Percentiles rank a stretch among this genome's conserved stretches.
These are phyloP conservation scores for Puccinellia tenuiflora DNA, from an alignment of 176 grass and related monocot genomes.

Conservation along the genomic window DNA sequence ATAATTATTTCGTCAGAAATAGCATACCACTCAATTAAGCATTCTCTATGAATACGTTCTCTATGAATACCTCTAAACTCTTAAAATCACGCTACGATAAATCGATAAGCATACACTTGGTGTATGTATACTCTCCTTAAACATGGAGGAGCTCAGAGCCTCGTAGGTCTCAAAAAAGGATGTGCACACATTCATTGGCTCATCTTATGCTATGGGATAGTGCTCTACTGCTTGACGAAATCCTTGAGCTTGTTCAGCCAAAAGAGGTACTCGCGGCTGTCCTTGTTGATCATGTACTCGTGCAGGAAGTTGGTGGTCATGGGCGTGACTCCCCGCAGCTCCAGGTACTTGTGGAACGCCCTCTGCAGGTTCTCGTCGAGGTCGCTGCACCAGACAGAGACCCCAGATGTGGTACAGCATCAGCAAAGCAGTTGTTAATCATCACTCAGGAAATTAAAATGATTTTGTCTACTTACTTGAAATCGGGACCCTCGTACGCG, in stretches of 20 bases:
- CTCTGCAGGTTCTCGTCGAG: conserved; percentile 94
- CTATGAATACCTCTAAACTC: background rate
- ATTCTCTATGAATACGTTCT: background rate
- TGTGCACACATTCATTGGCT: conserved; percentile 12
- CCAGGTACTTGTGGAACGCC: conserved; percentile 92
- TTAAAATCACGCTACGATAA: background rate
- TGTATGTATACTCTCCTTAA: background rate
- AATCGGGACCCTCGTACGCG: conserved; percentile 86
- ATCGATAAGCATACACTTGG: background rate
- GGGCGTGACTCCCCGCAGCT: conserved; percentile 70
- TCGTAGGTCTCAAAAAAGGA: background rate
- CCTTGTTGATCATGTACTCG: conserved; percentile 97
- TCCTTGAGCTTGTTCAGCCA: conserved; percentile 88
- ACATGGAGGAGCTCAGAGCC: background rate
- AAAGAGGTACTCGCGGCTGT: conserved; percentile 79
- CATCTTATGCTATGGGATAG: background rate
- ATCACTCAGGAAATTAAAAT: background rate
- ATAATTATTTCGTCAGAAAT: background rate
- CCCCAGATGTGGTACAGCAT: background rate
- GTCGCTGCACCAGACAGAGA: conserved; percentile 46
- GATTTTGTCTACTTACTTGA: conserved; percentile 47
- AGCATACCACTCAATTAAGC: background rate
- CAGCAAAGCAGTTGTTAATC: background rate
- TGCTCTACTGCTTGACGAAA: conserved; percentile 49
- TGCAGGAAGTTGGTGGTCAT: conserved; percentile 91